Percentiles rank a stretch among this genome's conserved stretches.
phyloP scores from a whole-genome alignment of 495 filamentous ascomycete species.

The Penicillium odoratum region DNA sequence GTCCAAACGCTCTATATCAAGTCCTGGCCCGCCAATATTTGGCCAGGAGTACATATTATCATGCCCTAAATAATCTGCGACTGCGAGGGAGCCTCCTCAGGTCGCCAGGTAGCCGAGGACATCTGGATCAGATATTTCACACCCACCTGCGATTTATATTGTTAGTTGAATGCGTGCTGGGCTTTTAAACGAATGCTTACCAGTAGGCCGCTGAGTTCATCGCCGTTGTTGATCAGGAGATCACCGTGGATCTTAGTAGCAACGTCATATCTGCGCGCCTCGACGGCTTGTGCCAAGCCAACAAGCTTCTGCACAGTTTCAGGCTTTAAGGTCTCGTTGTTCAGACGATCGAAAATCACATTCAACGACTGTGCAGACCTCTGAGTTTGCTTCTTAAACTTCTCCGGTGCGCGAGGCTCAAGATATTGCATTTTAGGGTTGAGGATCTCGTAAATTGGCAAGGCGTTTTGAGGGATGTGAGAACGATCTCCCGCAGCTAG shows the following conservation, averaged over 20 bases:
- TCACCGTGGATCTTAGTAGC: constrained; percentile 76
- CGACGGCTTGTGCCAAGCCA: constrained; percentile 66
- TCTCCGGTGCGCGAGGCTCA: constrained; percentile 73
- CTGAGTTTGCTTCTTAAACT: constrained; percentile 62
- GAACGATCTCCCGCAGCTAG: constrained; percentile 82
- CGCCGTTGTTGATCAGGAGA: constrained; percentile 75
- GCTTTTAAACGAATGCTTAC: constrained; percentile 52
- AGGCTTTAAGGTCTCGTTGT: constrained; percentile 85
- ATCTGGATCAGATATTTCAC: constrained; percentile 90
- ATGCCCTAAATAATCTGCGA: constrained; percentile 2
- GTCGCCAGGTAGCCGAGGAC: constrained; percentile 72
- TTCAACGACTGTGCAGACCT: constrained; percentile 91
- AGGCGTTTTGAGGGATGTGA: constrained; percentile 76
- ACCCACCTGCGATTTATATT: constrained; percentile 60
- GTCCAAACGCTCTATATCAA: constrained; percentile 17
- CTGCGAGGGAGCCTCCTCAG: constrained; percentile 2
- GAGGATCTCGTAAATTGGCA: constrained; percentile 78
- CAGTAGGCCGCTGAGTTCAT: constrained; percentile 96
- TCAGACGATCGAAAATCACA: constrained; percentile 92
- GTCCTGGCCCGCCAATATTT: constrained; percentile 10
- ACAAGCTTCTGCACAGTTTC: constrained; percentile 75
- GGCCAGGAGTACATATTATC: constrained; percentile 6
- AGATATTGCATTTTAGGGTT: constrained; percentile 84
- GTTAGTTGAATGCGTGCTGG: not conserved
- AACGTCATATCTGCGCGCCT: constrained; percentile 70